Evolutionary conservation across 805 yeast species (phyloP), one percentile per base, ranked within the genome.

Genomic region (Groenewaldozyma salmanticensis): DNA sequence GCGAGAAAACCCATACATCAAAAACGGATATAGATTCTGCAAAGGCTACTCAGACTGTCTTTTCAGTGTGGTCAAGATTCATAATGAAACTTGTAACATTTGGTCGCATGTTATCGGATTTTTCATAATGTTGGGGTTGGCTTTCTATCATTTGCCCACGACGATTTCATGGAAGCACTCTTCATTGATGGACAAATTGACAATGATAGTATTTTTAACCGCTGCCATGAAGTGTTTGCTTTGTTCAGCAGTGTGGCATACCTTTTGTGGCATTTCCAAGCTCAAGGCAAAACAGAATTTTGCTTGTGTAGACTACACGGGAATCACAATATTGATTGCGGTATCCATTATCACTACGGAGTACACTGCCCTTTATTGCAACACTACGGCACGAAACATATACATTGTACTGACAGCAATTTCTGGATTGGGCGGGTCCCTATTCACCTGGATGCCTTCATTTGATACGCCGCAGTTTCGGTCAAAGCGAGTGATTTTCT

Each of bases 271-370:
- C 46, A 82, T 86, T 48, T 75, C 90, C 15, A 71, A 71, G 38
- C 60, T 81, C 35, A 53, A 66, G 17, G 58, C 77, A 47, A 72
- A 95, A 57, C 70, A 78, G 49, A 73, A 76, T 40, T 85, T 83
- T 62, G 96, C 96, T 0, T 92, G 98, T 60, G 77, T 88, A 33
- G 98, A 90, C 64, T 90, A 90, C 61, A 81, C 94, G 4, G 98
- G 98, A 2, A 90, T 90, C 50, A 86, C 96, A 0, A 72, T 87
- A 11, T 66, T 92, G 49, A 88, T 90, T 52, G 81, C 95, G 0
- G 90, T 94, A 13, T 83, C 95, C 2, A 81, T 92, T 35, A 66
- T 92, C 35, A 76, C 95, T 3, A 80, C 90, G 0, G 95, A 90
- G 60, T 87, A 84, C 59, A 74, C 84, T 16, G 71, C 88, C 1